Conservation (phyloP, 176 grass and related monocot species). For the Lolium perenne region DNA sequence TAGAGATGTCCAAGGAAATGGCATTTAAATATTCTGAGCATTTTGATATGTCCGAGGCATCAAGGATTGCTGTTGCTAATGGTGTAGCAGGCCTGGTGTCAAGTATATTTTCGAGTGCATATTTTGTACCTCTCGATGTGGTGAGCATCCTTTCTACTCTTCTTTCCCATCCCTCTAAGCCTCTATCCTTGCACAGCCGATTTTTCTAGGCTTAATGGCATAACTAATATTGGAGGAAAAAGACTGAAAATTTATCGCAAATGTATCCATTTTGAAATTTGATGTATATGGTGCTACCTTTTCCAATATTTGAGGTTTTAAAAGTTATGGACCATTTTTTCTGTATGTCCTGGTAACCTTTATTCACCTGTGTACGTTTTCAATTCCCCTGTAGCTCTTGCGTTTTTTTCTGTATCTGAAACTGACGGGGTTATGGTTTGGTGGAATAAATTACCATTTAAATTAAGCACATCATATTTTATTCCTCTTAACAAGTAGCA, state of each 20-base stretch:
- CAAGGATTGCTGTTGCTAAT: conserved; percentile 71
- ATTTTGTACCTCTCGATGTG: conserved; percentile 98
- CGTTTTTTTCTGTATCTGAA: conserved; percentile 19
- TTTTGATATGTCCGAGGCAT: conserved; percentile 75
- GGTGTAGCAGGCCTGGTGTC: conserved; percentile 76
- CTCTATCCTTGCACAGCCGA: background rate
- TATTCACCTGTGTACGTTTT: background rate
- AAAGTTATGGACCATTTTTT: background rate
- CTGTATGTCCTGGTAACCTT: background rate
- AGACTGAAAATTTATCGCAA: background rate
- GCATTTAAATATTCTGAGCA: conserved; percentile 70
- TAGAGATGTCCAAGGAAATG: conserved; percentile 91
- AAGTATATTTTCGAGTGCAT: conserved; percentile 74
- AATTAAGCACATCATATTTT: background rate
- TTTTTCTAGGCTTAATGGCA: background rate
- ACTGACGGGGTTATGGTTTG: background rate
- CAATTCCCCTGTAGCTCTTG: conserved; percentile 21
- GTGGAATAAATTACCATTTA: background rate
- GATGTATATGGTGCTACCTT: conserved; percentile 2
- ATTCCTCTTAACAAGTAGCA: background rate
- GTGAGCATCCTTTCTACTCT: conserved; percentile 53
- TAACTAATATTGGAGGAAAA: background rate
- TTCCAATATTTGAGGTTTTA: background rate
- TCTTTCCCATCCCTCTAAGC: background rate
- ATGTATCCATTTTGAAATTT: background rate